Conservation (phyloP, 179 eudicot genomes). For the Spergularia azorica region DNA sequence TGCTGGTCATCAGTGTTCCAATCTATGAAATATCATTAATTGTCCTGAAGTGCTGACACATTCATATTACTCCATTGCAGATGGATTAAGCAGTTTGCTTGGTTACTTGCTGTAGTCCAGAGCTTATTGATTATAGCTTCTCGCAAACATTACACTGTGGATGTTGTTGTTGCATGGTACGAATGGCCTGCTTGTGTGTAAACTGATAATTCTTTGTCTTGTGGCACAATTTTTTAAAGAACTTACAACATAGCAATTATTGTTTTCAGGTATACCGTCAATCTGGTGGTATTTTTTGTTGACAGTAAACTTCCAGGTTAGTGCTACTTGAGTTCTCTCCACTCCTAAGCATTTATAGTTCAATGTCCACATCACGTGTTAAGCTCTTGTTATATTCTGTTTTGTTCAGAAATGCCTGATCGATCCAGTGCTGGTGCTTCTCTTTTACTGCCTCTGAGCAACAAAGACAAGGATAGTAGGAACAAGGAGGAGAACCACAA, state of each 20-base stretch:
- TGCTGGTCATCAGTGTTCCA: not conserved
- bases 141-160: conserved; percentile 95
- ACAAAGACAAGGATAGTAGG: conserved; percentile 61
- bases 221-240: not conserved
- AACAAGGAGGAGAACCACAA: conserved; percentile 77
- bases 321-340: conserved; percentile 12
- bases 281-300: conserved; percentile 77
- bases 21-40: not conserved
- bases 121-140: conserved; percentile 94
- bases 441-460: conserved; percentile 65
- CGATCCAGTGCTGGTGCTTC: conserved; percentile 53
- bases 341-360: not conserved
- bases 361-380: not conserved
- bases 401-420: conserved; percentile 74
- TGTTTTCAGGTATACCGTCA: conserved; percentile 74
- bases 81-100: conserved; percentile 77
- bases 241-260: not conserved
- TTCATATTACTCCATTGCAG: conserved; percentile 36
- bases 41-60: conserved; percentile 4
- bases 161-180: conserved; percentile 90
- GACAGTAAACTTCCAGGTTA: conserved; percentile 83
- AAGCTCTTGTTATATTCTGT: conserved; percentile 2
- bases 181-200: not conserved
- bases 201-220: not conserved
- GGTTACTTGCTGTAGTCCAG: conserved; percentile 68